Percentiles rank a stretch among this genome's conserved stretches.
Conservation (phyloP, 2,329 filamentous ascomycete species). For the Exophiala bonariae region DNA sequence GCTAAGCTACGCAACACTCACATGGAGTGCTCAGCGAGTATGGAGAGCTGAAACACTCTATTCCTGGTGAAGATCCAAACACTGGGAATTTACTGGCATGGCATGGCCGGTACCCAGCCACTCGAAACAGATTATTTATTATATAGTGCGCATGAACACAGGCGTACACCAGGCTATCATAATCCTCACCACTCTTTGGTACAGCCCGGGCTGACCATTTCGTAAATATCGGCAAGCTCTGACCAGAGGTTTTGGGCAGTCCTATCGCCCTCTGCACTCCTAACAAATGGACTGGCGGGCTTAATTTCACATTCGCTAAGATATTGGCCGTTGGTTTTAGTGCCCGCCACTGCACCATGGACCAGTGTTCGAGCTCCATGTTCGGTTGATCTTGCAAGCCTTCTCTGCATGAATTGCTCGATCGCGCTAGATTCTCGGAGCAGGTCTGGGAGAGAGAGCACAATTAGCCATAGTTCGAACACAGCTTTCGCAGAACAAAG, state of each 20-base stretch:
- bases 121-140: no score
- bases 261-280: constrained; percentile 17
- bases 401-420: neutral
- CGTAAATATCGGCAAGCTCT: constrained; percentile 15
- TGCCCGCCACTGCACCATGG: constrained; percentile 37
- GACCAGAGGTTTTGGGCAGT: constrained; percentile 16
- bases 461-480: no score
- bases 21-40: no score
- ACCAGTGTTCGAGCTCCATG: constrained; percentile 48
- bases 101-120: no score
- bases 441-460: constrained; percentile 33
- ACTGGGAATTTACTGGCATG: no score
- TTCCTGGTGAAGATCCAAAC: no score
- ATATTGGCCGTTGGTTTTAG: constrained; percentile 49
- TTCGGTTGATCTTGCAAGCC: constrained; percentile 46
- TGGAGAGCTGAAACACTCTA: no score
- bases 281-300: constrained; percentile 16
- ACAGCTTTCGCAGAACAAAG: no score
- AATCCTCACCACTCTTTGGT: constrained; percentile 13
- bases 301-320: constrained; percentile 39
- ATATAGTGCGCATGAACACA: no score
- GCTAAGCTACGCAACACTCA: no score
- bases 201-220: constrained; percentile 17
- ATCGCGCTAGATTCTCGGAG: constrained; percentile 34
- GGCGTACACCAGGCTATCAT: no score